A percentile compares a stretch with the other conserved stretches of the same genome.
phyloP scores from a whole-genome alignment of 306 rosid genomes.

The Hylodesmum podocarpum region DNA sequence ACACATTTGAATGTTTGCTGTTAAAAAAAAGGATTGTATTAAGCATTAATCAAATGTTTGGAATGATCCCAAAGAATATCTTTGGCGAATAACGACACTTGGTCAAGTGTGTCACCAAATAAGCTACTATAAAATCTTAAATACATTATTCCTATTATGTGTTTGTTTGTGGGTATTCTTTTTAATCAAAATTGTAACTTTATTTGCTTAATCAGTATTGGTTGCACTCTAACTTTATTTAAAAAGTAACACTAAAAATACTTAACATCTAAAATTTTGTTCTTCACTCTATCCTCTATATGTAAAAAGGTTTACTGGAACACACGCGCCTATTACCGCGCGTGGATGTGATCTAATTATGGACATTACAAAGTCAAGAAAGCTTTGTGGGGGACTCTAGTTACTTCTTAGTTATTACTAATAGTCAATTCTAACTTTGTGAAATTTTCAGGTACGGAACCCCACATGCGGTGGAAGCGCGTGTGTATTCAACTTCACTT shows the following conservation, averaged over 20 bases:
- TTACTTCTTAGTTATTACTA: not conserved
- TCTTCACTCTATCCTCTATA: not conserved
- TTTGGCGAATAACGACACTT: not conserved
- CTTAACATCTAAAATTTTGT: not conserved
- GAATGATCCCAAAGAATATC: not conserved
- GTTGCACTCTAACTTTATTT: not conserved
- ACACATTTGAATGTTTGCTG: not conserved
- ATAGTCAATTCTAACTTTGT: constrained; percentile 18
- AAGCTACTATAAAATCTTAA: not conserved
- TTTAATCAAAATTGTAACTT: not conserved
- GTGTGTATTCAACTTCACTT: constrained; percentile 79
- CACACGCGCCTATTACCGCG: not conserved
- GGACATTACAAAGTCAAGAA: not conserved
- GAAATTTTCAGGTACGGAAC: constrained; percentile 69
- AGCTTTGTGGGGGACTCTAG: not conserved
- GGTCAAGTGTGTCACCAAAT: not conserved
- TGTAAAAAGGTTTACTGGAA: not conserved
- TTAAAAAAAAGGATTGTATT: not conserved
- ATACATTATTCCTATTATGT: not conserved
- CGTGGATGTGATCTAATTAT: not conserved
- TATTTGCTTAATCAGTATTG: not conserved
- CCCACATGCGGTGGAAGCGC: constrained; percentile 73
- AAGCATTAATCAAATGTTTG: not conserved
- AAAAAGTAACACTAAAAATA: not conserved
- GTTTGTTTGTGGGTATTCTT: no score